Conservation (phyloP, 768 basidiomycete genomes). For the Phaeotremella skinneri region DNA sequence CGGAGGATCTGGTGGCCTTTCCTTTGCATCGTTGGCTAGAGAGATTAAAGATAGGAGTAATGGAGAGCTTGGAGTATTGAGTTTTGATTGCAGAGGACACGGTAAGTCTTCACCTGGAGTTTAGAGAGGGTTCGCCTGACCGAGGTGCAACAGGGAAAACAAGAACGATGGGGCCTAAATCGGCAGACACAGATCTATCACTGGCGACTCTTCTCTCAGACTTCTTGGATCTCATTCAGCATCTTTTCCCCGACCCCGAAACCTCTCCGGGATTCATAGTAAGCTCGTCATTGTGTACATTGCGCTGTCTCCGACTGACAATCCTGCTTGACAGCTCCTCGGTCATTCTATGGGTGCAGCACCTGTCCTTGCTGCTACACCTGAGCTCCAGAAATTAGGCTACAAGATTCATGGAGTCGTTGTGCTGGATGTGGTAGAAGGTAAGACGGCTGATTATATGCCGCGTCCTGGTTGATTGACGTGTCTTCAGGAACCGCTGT, state of each 20-base stretch:
- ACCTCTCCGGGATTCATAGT: constrained; percentile 73
- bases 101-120: constrained; percentile 57
- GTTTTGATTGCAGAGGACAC: constrained; percentile 80
- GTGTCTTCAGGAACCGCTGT: constrained; percentile 71
- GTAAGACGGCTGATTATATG: constrained; percentile 52
- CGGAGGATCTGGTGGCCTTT: constrained; percentile 87
- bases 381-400: constrained; percentile 63
- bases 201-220: constrained; percentile 72
- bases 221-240: constrained; percentile 66
- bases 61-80: constrained; percentile 75
- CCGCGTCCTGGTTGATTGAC: background rate
- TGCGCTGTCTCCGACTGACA: background rate
- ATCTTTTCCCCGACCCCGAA: constrained; percentile 66
- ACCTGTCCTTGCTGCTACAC: constrained; percentile 71
- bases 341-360: constrained; percentile 98
- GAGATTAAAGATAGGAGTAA: constrained; percentile 63
- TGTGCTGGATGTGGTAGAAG: constrained; percentile 77
- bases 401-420: constrained; percentile 73
- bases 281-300: constrained; percentile 42
- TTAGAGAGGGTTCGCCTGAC: background rate
- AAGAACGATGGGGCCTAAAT: constrained; percentile 48
- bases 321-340: constrained; percentile 57
- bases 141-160: constrained; percentile 63
- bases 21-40: constrained; percentile 86
- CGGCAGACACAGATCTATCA: constrained; percentile 59